Percentiles rank a stretch among this genome's conserved stretches.
Evolutionary conservation across 2,329 filamentous ascomycete species (phyloP).

Genomic region (Ophiostoma tasmaniense): DNA sequence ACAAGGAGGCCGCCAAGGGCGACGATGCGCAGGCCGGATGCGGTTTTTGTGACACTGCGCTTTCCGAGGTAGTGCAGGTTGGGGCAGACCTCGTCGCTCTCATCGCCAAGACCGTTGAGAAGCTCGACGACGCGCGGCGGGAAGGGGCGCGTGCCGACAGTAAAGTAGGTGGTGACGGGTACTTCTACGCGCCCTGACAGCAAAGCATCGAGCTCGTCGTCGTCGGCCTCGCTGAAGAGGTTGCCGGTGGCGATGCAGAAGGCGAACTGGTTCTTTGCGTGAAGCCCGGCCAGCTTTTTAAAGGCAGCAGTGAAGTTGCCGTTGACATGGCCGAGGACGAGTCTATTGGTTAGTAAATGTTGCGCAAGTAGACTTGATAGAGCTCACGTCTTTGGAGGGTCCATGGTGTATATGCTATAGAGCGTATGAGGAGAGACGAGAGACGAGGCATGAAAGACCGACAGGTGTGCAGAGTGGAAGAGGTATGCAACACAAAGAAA

Average conservation of each 20-base stretch:
- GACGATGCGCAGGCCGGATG: conserved; percentile 82
- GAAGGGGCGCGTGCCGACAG: conserved; percentile 63
- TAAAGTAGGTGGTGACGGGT: conserved; percentile 84
- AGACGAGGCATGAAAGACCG: too few relatives aligned
- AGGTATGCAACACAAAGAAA: neutral
- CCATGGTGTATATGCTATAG: neutral
- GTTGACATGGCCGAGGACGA: conserved; percentile 75
- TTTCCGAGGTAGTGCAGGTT: conserved; percentile 89
- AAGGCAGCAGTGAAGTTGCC: conserved; percentile 70
- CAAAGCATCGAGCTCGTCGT: conserved; percentile 53
- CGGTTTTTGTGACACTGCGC: conserved; percentile 77
- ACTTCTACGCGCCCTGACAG: conserved; percentile 64
- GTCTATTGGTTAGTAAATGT: conserved; percentile 35
- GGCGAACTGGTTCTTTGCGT: conserved; percentile 79
- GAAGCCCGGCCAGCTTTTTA: conserved; percentile 68
- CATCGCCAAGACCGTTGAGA: conserved; percentile 43
- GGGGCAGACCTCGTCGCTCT: conserved; percentile 57
- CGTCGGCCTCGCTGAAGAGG: conserved; percentile 58
- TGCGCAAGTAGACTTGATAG: neutral
- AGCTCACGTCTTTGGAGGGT: neutral
- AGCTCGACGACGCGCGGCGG: conserved; percentile 63
- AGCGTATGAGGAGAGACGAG: neutral
- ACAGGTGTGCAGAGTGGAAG: neutral
- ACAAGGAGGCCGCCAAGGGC: conserved; percentile 64
- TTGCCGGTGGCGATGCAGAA: conserved; percentile 80